These are phyloP conservation scores for Nakataea oryzae DNA, from an alignment of 2,329 filamentous ascomycete species.

Conservation along the genomic window DNA sequence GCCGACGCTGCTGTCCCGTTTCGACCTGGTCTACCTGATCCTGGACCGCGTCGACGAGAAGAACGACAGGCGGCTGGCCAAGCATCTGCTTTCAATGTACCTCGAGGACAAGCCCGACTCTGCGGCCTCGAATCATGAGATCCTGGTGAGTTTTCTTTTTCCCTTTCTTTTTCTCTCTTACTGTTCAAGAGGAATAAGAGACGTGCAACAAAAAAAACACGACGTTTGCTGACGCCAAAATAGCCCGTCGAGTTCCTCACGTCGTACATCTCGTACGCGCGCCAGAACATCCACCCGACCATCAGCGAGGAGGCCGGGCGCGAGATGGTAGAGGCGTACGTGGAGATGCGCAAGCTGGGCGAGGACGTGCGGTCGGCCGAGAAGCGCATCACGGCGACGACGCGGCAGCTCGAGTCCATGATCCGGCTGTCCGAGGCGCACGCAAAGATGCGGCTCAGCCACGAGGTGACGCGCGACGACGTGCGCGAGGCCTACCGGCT, in stretches of 20 bases:
- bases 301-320: conserved; percentile 73
- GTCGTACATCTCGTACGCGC: conserved; percentile 93
- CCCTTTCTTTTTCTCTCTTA: background rate
- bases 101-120: conserved; percentile 89
- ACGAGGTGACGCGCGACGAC: conserved; percentile 66
- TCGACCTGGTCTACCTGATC: conserved; percentile 94
- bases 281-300: conserved; percentile 71
- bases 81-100: conserved; percentile 93
- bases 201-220: background rate
- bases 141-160: conserved; percentile 52
- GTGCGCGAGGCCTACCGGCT: conserved; percentile 85
- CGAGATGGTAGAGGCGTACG: conserved; percentile 78
- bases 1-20: conserved; percentile 87
- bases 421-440: conserved; percentile 94
- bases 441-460: conserved; percentile 87
- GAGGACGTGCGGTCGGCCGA: conserved; percentile 79
- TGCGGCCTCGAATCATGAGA: conserved; percentile 61
- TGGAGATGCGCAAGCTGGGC: conserved; percentile 90
- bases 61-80: conserved; percentile 76
- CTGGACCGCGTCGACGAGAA: conserved; percentile 89
- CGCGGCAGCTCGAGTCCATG: conserved; percentile 94
- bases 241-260: conserved; percentile 92
- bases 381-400: conserved; percentile 95
- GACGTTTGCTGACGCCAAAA: background rate
- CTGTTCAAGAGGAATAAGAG: conserved; percentile 1